phyloP scores from a whole-genome alignment of 1,284 basidiomycete species.

The Fomitopsis betulina region DNA sequence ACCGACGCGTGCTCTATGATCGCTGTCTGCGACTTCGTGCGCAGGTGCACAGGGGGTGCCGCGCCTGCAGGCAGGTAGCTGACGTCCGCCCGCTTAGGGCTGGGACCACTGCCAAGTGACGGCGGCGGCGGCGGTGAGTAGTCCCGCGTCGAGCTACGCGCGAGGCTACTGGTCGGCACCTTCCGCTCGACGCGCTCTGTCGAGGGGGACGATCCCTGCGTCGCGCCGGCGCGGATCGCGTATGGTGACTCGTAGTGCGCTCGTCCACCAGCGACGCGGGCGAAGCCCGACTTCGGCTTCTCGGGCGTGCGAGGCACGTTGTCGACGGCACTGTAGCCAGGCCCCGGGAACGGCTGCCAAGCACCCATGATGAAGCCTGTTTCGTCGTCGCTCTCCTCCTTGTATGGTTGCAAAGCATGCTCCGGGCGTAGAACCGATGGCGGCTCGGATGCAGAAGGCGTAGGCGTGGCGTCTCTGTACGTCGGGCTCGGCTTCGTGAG shows the following conservation, averaged over 20 bases:
- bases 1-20: constrained; percentile 58
- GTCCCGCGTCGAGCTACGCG: constrained; percentile 26
- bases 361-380: constrained; percentile 80
- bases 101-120: constrained; percentile 37
- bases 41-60: constrained; percentile 61
- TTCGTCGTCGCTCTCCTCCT: constrained; percentile 77
- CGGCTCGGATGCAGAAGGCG: constrained; percentile 43
- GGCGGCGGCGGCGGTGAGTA: constrained; percentile 51
- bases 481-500: constrained; percentile 24
- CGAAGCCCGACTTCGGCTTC: constrained; percentile 58
- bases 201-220: constrained; percentile 64
- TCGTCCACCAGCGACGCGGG: constrained; percentile 72
- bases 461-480: constrained; percentile 32
- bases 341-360: constrained; percentile 67
- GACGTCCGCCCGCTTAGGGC: constrained; percentile 18
- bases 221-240: constrained; percentile 52
- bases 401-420: constrained; percentile 70
- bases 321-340: constrained; percentile 46
- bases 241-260: constrained; percentile 77
- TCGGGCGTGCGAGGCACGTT: constrained; percentile 29
- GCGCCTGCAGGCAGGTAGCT: constrained; percentile 53
- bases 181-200: constrained; percentile 37
- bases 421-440: constrained; percentile 75
- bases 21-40: constrained; percentile 78
- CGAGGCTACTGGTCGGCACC: constrained; percentile 17